phyloP scores from a whole-genome alignment of 2,329 filamentous ascomycete species.

The Beauveria varroae region DNA sequence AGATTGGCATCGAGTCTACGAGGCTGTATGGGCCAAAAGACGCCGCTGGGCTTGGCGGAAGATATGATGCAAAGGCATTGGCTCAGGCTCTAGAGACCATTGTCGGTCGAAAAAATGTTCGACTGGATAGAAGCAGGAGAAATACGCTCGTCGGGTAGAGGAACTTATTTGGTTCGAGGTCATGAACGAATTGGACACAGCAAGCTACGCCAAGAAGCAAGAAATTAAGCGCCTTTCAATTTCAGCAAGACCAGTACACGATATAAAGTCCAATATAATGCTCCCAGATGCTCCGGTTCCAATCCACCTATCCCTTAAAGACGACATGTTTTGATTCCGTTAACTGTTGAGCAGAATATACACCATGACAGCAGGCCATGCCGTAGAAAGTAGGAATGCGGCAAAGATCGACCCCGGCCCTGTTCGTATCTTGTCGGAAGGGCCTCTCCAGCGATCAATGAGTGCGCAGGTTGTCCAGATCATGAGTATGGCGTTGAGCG shows the following conservation, averaged over 20 bases:
- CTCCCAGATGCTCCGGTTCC: background rate
- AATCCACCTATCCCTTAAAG: background rate
- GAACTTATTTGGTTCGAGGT: background rate
- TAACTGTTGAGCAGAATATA: conserved; percentile 21
- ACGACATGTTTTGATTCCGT: background rate
- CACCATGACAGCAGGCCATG: conserved; percentile 29
- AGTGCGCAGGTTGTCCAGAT: conserved; percentile 35
- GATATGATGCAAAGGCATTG: conserved; percentile 71
- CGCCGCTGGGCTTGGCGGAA: conserved; percentile 33
- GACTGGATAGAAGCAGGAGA: conserved; percentile 32
- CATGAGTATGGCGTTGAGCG: conserved; percentile 32
- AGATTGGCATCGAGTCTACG: conserved; percentile 69
- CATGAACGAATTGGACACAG: background rate
- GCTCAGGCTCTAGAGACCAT: conserved; percentile 70
- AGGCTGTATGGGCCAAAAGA: conserved; percentile 64
- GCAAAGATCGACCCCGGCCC: conserved; percentile 22
- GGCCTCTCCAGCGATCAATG: conserved; percentile 35
- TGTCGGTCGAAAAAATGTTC: conserved; percentile 48
- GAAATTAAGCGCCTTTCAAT: conserved; percentile 2
- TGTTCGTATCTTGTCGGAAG: conserved; percentile 25
- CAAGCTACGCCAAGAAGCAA: background rate
- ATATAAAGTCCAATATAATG: background rate
- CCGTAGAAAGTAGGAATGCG: conserved; percentile 26
- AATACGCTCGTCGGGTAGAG: conserved; percentile 34
- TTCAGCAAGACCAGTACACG: background rate